phyloP scores from a whole-genome alignment of 495 filamentous ascomycete genomes.

The Cudoniella acicularis region DNA sequence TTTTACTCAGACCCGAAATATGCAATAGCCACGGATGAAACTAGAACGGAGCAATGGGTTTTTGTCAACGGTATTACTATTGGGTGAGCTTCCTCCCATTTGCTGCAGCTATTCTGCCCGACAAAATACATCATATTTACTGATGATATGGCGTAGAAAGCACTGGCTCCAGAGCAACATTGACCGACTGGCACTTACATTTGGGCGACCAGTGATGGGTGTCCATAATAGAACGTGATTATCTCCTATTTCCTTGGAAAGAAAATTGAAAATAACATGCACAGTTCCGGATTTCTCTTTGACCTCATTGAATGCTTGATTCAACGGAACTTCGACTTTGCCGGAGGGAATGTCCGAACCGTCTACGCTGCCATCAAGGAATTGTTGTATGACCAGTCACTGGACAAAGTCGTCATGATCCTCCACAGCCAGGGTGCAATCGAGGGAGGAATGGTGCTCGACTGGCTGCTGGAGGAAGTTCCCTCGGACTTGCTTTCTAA shows the following conservation, averaged over 20 bases:
- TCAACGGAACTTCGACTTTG: conserved; percentile 72
- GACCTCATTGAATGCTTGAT: conserved; percentile 75
- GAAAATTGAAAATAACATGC: neutral
- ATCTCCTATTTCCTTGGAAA: neutral
- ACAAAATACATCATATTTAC: no score
- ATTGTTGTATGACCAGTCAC: conserved; percentile 53
- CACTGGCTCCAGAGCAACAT: conserved; percentile 66
- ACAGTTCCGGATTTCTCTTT: conserved; percentile 59
- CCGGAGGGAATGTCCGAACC: conserved; percentile 64
- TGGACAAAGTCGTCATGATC: conserved; percentile 72
- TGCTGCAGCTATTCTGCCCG: no score
- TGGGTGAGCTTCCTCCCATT: conserved; percentile 40
- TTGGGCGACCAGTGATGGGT: conserved; percentile 68
- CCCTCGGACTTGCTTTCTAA: conserved; percentile 62
- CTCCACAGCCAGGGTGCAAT: conserved; percentile 83
- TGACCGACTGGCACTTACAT: conserved; percentile 67
- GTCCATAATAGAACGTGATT: conserved; percentile 68
- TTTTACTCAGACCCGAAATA: conserved; percentile 6
- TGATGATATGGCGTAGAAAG: conserved; percentile 27
- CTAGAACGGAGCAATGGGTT: conserved; percentile 64
- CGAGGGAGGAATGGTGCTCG: conserved; percentile 67
- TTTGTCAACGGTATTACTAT: conserved; percentile 68
- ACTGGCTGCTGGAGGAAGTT: conserved; percentile 76
- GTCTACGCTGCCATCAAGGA: conserved; percentile 54
- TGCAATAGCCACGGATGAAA: conserved; percentile 11